Percentiles rank a stretch among this genome's conserved stretches.
Evolutionary conservation across 1,284 basidiomycete genomes (phyloP).

Genomic region (Naganishia albida): DNA sequence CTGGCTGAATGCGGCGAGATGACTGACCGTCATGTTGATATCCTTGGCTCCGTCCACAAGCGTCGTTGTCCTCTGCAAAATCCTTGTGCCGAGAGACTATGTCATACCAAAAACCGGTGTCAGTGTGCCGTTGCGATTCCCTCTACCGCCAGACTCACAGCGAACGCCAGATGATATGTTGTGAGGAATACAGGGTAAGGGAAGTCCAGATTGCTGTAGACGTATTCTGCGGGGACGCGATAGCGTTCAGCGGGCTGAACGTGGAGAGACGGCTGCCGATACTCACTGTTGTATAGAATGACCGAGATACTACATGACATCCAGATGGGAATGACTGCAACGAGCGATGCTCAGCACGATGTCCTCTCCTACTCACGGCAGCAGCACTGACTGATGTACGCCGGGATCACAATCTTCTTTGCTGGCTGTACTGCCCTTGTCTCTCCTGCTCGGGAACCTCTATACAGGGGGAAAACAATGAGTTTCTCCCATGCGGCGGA

Average conservation of each 20-base stretch:
- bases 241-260: background rate
- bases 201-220: conserved; percentile 81
- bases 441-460: conserved; percentile 29
- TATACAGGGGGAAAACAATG: background rate
- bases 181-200: conserved; percentile 83
- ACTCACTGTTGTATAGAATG: conserved; percentile 87
- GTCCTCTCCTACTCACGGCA: background rate
- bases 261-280: background rate
- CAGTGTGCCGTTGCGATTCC: conserved; percentile 31
- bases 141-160: conserved; percentile 10
- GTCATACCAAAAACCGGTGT: conserved; percentile 34
- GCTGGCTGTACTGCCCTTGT: conserved; percentile 35
- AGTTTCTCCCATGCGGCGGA: conserved; percentile 29
- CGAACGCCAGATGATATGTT: conserved; percentile 54
- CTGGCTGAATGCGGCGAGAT: conserved; percentile 22
- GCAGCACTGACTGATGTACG: conserved; percentile 49
- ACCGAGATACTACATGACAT: conserved; percentile 85
- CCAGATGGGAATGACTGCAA: conserved; percentile 57
- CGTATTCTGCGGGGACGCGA: conserved; percentile 59
- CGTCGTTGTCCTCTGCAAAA: conserved; percentile 82
- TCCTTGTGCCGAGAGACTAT: conserved; percentile 81
- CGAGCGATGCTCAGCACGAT: conserved; percentile 12
- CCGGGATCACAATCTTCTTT: conserved; percentile 55
- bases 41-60: conserved; percentile 88
- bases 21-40: conserved; percentile 69